These are phyloP conservation scores for Arctium minus DNA, from an alignment of 129 eudicot genomes.

Conservation along the genomic window DNA sequence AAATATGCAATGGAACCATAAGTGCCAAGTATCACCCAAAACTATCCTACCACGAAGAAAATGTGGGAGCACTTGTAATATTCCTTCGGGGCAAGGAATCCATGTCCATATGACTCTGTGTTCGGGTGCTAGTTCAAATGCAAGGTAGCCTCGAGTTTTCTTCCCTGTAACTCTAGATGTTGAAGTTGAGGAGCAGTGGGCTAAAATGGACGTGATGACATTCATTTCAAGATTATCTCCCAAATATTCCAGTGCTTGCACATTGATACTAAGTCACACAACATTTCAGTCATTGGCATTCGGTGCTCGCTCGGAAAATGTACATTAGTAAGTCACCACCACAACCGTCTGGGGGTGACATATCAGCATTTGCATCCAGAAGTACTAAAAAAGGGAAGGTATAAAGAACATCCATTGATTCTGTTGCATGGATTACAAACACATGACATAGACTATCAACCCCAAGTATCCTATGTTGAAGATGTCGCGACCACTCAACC, in stretches of 20 bases:
- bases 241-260: neutral
- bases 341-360: too few species aligned
- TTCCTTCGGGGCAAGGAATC: neutral
- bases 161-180: neutral
- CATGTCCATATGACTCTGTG: neutral
- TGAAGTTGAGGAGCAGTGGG: neutral
- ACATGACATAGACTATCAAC: too few species aligned
- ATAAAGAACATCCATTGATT: too few species aligned
- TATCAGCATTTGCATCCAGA: too few species aligned
- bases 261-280: neutral
- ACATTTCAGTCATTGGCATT: neutral
- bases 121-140: neutral
- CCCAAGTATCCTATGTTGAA: too few species aligned
- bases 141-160: neutral
- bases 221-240: neutral
- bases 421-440: too few species aligned
- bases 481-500: too few species aligned
- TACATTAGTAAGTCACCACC: too few species aligned
- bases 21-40: neutral
- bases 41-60: neutral
- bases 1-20: neutral
- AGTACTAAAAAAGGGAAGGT: too few species aligned
- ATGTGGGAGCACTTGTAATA: neutral
- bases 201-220: neutral
- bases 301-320: neutral